These are phyloP conservation scores for Paraphaeosphaeria minitans DNA, from an alignment of 2,329 filamentous ascomycete genomes.

Conservation along the genomic window DNA sequence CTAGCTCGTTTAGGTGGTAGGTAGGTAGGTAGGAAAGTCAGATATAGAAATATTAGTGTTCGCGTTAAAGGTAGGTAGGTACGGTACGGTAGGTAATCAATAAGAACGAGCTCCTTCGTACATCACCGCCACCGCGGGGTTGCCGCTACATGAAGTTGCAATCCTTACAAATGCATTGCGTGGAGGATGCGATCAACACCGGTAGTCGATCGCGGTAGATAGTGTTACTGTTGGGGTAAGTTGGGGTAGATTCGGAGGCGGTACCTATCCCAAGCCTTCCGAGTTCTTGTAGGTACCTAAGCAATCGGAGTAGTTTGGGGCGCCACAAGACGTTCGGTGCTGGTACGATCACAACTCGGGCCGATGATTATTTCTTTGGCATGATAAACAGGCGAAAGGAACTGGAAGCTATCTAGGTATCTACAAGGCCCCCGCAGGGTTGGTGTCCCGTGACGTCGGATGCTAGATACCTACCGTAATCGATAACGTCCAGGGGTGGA, in stretches of 20 bases:
- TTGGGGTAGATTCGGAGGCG: background rate
- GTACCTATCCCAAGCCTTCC: background rate
- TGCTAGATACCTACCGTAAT: no score
- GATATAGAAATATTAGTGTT: no score
- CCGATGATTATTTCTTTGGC: background rate
- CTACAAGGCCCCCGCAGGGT: no score
- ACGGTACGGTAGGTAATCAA: no score
- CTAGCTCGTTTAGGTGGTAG: no score
- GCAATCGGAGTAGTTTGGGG: background rate
- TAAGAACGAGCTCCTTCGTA: no score
- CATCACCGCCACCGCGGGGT: slow-evolving; percentile 1
- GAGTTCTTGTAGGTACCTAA: no score
- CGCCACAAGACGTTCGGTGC: background rate
- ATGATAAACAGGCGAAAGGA: no score
- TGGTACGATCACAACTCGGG: background rate
- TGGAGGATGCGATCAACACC: background rate
- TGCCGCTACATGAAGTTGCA: background rate
- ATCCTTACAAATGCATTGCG: background rate
- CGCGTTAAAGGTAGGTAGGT: no score
- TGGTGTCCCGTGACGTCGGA: background rate
- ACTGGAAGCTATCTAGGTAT: no score
- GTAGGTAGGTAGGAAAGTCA: no score
- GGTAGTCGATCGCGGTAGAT: background rate
- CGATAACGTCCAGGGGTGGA: background rate
- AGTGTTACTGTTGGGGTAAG: background rate